Percentiles rank a stretch among this genome's conserved stretches.
These are phyloP conservation scores for Pestalotiopsis fici DNA, from an alignment of 2,329 filamentous ascomycete species.

Conservation along the genomic window DNA sequence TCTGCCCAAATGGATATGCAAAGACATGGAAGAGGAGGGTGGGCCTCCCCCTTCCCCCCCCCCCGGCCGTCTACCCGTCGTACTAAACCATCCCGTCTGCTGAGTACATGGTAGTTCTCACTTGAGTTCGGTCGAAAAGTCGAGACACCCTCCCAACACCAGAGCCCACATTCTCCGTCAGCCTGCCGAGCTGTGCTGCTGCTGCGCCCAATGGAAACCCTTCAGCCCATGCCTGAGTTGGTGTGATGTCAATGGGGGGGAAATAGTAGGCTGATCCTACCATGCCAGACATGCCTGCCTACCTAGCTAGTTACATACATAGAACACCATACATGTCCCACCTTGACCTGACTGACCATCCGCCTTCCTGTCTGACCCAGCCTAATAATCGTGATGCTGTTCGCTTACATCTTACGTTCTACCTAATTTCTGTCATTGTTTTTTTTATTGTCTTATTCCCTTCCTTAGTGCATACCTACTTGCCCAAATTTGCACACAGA, in stretches of 20 bases:
- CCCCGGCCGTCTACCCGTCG: background rate
- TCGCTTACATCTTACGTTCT: background rate
- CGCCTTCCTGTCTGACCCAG: background rate
- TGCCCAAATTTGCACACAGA: background rate
- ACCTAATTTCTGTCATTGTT: background rate
- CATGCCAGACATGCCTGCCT: background rate
- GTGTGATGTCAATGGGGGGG: conserved; percentile 7
- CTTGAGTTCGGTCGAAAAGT: background rate
- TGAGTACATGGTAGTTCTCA: conserved; percentile 6
- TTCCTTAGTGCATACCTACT: background rate
- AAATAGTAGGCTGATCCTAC: conserved; percentile 4
- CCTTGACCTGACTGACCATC: background rate
- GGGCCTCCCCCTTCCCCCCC: too few species aligned
- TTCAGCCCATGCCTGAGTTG: background rate
- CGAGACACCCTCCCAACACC: background rate
- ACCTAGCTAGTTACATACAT: background rate
- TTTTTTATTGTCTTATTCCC: background rate
- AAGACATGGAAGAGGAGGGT: background rate
- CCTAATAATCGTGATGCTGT: conserved; percentile 1
- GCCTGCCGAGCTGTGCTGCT: background rate
- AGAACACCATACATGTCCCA: background rate
- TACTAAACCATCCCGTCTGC: conserved; percentile 4
- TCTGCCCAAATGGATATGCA: background rate
- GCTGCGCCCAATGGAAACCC: background rate
- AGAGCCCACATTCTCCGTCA: conserved; percentile 1